These are phyloP conservation scores for Beauveria varroae DNA, from an alignment of 2,329 filamentous ascomycete genomes.

Conservation along the genomic window DNA sequence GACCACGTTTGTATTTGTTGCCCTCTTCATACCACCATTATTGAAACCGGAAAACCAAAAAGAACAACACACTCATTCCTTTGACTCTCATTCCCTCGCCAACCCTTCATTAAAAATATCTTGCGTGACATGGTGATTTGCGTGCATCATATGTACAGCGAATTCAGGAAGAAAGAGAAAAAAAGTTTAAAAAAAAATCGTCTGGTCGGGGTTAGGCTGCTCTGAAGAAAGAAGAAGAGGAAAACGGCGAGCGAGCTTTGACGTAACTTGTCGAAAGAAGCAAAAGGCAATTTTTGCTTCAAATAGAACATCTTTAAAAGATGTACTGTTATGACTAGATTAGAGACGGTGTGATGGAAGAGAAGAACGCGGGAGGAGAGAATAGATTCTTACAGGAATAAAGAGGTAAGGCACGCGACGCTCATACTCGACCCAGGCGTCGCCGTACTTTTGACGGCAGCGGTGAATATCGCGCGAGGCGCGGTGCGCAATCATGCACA, in stretches of 20 bases:
- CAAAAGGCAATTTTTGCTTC: neutral
- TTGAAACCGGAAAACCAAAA: neutral
- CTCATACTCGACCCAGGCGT: slow-evolving; percentile 75
- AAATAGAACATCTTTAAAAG: slow-evolving; percentile 22
- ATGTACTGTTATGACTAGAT: slow-evolving; percentile 28
- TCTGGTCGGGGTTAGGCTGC: neutral
- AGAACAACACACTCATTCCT: neutral
- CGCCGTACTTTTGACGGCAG: slow-evolving; percentile 74
- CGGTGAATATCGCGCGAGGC: slow-evolving; percentile 68
- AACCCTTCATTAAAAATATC: slow-evolving; percentile 2
- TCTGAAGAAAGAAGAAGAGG: neutral
- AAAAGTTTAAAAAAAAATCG: neutral
- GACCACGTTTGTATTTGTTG: neutral
- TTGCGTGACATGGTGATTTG: neutral
- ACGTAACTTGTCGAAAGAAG: neutral
- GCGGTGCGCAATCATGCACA: slow-evolving; percentile 73
- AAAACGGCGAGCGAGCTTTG: neutral
- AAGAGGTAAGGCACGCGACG: slow-evolving; percentile 74
- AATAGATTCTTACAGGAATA: slow-evolving; percentile 51
- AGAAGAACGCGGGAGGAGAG: neutral
- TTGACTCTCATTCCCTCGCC: neutral
- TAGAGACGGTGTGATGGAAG: neutral
- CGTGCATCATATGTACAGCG: slow-evolving; percentile 4
- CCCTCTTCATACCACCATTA: neutral
- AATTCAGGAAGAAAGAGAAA: neutral